These are phyloP conservation scores for Eugenia klotzschiana DNA, from an alignment of 441 rosid species.

Conservation along the genomic window DNA sequence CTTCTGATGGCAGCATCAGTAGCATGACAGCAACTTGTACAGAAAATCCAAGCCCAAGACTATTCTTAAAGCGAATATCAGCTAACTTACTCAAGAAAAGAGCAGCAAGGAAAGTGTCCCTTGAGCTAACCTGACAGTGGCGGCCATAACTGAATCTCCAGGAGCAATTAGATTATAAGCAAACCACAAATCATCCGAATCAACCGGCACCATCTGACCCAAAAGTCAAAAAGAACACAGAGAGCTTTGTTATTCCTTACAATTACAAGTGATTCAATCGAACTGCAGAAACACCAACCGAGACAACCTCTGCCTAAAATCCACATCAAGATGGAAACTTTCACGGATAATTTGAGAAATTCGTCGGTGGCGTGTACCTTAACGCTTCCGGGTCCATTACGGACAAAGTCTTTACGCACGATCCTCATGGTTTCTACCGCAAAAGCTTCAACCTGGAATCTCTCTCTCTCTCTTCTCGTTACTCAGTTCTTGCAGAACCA, in stretches of 20 bases:
- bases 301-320: background rate
- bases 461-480: background rate
- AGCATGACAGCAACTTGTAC: background rate
- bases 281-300: background rate
- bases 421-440: slow-evolving; percentile 34
- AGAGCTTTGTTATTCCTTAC: background rate
- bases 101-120: background rate
- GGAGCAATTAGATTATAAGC: slow-evolving; percentile 66
- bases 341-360: background rate
- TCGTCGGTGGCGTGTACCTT: slow-evolving; percentile 27
- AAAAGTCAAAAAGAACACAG: background rate
- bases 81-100: background rate
- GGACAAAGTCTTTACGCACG: slow-evolving; percentile 31
- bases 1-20: background rate
- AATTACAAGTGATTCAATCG: background rate
- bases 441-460: background rate
- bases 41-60: background rate
- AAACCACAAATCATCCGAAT: slow-evolving; percentile 87
- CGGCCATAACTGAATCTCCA: slow-evolving; percentile 74
- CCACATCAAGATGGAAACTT: background rate
- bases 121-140: slow-evolving; percentile 54
- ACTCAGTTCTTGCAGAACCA: background rate
- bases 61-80: background rate
- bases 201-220: slow-evolving; percentile 61
- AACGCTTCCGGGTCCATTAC: slow-evolving; percentile 73